Evolutionary conservation across 495 filamentous ascomycete genomes (phyloP).

Genomic region (Amphirosellinia nigrospora): DNA sequence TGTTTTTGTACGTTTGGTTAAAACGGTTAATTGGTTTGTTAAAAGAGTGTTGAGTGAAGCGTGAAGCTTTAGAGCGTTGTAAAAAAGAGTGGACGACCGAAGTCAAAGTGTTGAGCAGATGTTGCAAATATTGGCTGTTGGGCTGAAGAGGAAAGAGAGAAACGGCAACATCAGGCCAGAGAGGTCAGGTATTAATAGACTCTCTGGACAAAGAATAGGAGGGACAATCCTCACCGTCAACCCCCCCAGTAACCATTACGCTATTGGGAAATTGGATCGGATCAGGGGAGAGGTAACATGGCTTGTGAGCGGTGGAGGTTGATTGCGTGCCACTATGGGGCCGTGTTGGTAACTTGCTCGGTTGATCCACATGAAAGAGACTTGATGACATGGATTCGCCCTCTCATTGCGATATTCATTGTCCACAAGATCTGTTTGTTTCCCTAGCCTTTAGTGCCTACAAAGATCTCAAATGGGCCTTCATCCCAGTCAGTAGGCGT

Average conservation of each 20-base stretch:
- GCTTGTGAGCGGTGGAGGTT: constrained; percentile 35
- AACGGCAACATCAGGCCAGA: constrained; percentile 36
- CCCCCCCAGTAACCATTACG: constrained; percentile 10
- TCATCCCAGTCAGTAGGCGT: not conserved
- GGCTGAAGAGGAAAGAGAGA: constrained; percentile 52
- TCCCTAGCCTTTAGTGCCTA: not conserved
- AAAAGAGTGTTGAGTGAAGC: constrained; percentile 49
- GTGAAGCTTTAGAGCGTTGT: constrained; percentile 47
- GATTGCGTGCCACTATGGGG: constrained; percentile 13
- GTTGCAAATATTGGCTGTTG: constrained; percentile 58
- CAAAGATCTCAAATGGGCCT: not conserved
- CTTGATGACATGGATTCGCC: constrained; percentile 4
- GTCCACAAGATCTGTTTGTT: constrained; percentile 1
- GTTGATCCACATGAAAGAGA: constrained; percentile 22
- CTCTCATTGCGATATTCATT: constrained; percentile 9
- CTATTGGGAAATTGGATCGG: constrained; percentile 42
- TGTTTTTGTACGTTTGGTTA: constrained; percentile 38
- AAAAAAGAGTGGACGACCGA: constrained; percentile 67
- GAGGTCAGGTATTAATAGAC: constrained; percentile 50
- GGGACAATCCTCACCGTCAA: constrained; percentile 34
- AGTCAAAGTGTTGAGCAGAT: constrained; percentile 57
- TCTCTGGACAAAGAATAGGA: constrained; percentile 39
- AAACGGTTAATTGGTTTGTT: constrained; percentile 37
- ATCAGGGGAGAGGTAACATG: constrained; percentile 33
- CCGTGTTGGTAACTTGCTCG: constrained; percentile 14